phyloP scores from a whole-genome alignment of 306 rosid genomes.

The Albizia julibrissin region DNA sequence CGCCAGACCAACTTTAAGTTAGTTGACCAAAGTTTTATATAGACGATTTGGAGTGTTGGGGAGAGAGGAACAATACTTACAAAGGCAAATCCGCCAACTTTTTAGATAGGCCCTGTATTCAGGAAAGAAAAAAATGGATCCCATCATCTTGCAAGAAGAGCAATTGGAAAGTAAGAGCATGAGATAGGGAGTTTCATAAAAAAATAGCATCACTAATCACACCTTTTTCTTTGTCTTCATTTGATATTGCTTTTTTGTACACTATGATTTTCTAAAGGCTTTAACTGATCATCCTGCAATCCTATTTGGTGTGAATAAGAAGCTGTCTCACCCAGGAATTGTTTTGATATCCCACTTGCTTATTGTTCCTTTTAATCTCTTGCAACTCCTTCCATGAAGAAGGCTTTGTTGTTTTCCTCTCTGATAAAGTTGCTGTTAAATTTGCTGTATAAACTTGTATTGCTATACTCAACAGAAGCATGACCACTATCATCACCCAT shows the following conservation, averaged over 20 bases:
- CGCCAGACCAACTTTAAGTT: no score
- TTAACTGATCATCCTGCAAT: background rate
- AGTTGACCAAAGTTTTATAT: no score
- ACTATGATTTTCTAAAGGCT: background rate
- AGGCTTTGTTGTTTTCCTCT: background rate
- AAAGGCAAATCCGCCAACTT: conserved; percentile 43
- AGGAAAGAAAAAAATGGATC: no score
- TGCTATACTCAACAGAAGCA: background rate
- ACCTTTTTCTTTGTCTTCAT: no score
- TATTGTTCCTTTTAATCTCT: background rate
- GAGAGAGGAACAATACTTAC: conserved; percentile 12
- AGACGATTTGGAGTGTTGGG: no score
- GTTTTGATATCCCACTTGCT: background rate
- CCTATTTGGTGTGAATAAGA: background rate
- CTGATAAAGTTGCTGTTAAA: background rate
- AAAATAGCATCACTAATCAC: background rate
- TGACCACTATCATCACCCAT: background rate
- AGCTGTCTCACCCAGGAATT: background rate
- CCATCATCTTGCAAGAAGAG: conserved; percentile 29
- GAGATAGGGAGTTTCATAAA: conserved; percentile 40
- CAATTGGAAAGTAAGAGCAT: conserved; percentile 35
- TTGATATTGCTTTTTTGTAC: background rate
- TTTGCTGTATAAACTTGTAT: background rate
- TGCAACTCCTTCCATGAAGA: background rate
- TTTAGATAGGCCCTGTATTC: conserved; percentile 42